Evolutionary conservation across 768 basidiomycete species (phyloP).

Genomic region (Tulasnella sp.): DNA sequence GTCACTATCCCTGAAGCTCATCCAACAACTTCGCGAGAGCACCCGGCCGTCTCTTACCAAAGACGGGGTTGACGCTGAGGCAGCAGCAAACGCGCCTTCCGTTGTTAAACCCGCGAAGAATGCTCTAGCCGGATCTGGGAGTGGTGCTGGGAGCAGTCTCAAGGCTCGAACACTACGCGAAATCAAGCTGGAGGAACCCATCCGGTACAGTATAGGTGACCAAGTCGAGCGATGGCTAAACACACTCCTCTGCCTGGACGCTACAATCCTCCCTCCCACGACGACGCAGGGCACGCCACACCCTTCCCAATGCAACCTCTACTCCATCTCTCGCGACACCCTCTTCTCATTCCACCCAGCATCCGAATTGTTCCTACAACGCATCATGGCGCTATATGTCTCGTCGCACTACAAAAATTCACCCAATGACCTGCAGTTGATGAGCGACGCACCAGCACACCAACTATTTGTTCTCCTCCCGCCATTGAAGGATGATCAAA

Average conservation of each 20-base stretch:
- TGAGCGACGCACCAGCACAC: conserved; percentile 94
- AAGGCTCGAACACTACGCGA: conserved; percentile 76
- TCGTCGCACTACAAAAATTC: conserved; percentile 99
- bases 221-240: conserved; percentile 94
- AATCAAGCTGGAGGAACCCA: conserved; percentile 90
- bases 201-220: conserved; percentile 82
- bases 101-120: conserved; percentile 40
- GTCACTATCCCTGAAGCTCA: conserved; percentile 92
- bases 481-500: conserved; percentile 82
- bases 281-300: conserved; percentile 77
- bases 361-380: conserved; percentile 92
- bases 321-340: conserved; percentile 91
- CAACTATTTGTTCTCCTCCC: conserved; percentile 93
- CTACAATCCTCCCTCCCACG: conserved; percentile 44
- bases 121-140: conserved; percentile 22
- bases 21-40: conserved; percentile 91
- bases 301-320: conserved; percentile 87
- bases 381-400: conserved; percentile 97
- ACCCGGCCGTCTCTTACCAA: conserved; percentile 70
- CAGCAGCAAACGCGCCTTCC: conserved; percentile 29
- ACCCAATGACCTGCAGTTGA: conserved; percentile 95
- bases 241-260: conserved; percentile 79
- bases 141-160: conserved; percentile 33
- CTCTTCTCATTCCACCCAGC: conserved; percentile 96
- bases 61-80: conserved; percentile 37